Evolutionary conservation across 176 grass and related monocot genomes (phyloP).

Genomic region (Thalia dealbata): DNA sequence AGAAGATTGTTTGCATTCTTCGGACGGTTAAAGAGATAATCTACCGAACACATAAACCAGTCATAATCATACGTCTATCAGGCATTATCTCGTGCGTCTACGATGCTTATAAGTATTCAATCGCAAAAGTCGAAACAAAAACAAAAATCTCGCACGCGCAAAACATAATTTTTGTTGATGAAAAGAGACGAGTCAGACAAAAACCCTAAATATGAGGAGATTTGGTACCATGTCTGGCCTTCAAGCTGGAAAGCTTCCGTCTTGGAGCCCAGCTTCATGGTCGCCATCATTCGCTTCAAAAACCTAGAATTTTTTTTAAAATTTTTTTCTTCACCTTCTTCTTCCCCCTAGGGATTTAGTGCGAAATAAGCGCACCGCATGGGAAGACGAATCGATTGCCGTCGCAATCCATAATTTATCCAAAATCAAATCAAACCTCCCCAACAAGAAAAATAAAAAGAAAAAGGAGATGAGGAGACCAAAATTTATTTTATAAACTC

Average conservation of each 20-base stretch:
- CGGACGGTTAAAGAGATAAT: too few relatives aligned
- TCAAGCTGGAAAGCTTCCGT: constrained; percentile 15
- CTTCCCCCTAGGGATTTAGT: not conserved
- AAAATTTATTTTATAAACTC: not conserved
- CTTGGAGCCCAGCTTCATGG: constrained; percentile 24
- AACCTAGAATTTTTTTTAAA: not conserved
- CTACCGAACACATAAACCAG: too few relatives aligned
- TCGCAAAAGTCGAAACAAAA: too few relatives aligned
- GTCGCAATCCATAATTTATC: not conserved
- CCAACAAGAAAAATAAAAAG: not conserved
- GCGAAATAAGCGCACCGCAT: not conserved
- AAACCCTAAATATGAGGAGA: not conserved
- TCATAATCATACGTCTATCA: too few relatives aligned
- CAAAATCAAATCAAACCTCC: too few relatives aligned
- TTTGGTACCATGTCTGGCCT: constrained; percentile 18
- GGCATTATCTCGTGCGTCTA: too few relatives aligned
- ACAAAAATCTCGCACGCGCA: not conserved
- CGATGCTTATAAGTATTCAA: too few relatives aligned
- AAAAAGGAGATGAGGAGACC: not conserved
- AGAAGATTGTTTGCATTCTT: too few relatives aligned
- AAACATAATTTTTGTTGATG: not conserved
- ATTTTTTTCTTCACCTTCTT: too few relatives aligned
- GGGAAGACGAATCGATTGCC: not conserved
- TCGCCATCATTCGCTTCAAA: not conserved
- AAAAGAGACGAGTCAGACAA: not conserved